These are phyloP conservation scores for Striga asiatica DNA, from an alignment of 257 asterid genomes.

Conservation along the genomic window DNA sequence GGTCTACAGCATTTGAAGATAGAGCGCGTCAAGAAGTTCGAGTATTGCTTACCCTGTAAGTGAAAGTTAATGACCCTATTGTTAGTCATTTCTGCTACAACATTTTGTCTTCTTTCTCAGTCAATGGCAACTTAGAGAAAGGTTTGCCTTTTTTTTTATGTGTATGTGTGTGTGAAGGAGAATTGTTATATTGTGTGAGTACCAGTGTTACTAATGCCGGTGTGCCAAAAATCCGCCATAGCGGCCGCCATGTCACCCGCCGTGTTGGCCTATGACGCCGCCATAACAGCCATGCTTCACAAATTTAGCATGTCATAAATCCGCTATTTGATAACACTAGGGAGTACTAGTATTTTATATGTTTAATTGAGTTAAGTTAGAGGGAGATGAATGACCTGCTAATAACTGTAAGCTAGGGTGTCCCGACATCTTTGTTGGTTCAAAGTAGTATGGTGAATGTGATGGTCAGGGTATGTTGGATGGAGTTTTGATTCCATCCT, in stretches of 20 bases:
- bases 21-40: conserved; percentile 69
- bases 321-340: too few relatives aligned
- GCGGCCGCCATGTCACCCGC: too few relatives aligned
- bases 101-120: neutral
- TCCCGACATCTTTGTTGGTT: neutral
- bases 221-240: too few relatives aligned
- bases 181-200: too few relatives aligned
- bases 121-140: neutral
- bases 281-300: too few relatives aligned
- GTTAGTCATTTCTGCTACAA: neutral
- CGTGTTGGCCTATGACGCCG: too few relatives aligned
- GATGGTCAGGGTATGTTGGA: neutral
- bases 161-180: too few relatives aligned
- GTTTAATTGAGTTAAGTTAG: neutral
- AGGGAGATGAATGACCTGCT: neutral
- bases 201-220: too few relatives aligned
- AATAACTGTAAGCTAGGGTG: neutral
- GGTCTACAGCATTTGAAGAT: conserved; percentile 62
- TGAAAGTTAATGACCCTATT: conserved; percentile 10
- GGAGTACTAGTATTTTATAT: too few relatives aligned
- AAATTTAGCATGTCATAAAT: too few relatives aligned
- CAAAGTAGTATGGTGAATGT: neutral
- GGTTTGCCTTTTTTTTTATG: neutral
- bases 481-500: neutral
- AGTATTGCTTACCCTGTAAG: conserved; percentile 86